phyloP scores from a whole-genome alignment of 2,329 filamentous ascomycete species.

The Sarocladium strictum region DNA sequence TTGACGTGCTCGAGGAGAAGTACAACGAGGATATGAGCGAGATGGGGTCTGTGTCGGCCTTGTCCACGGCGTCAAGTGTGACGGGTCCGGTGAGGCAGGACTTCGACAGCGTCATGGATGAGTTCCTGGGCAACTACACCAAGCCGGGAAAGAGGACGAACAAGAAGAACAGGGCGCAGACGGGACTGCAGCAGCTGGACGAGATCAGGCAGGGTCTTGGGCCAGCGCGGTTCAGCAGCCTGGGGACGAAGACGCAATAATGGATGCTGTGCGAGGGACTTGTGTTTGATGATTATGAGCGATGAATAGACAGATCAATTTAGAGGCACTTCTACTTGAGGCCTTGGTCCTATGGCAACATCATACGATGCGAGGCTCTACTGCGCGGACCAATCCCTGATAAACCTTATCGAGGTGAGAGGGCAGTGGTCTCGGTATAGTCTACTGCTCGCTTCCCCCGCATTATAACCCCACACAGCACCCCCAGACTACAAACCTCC shows the following conservation, averaged over 20 bases:
- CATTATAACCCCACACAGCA: not conserved
- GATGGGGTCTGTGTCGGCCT: conserved; percentile 51
- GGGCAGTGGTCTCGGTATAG: not conserved
- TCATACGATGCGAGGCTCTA: too few species aligned
- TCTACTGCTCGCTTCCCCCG: conserved; percentile 6
- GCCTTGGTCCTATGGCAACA: too few species aligned
- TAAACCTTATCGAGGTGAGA: not conserved
- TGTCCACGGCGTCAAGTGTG: conserved; percentile 61
- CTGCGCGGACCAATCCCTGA: not conserved
- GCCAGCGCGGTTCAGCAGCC: conserved; percentile 54
- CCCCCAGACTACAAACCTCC: not conserved
- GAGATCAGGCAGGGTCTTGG: conserved; percentile 79
- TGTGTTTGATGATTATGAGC: conserved; percentile 8
- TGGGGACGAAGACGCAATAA: not conserved
- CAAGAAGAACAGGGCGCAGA: conserved; percentile 75
- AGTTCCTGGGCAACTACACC: conserved; percentile 74
- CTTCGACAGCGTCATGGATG: conserved; percentile 87
- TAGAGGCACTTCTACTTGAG: not conserved
- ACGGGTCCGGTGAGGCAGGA: conserved; percentile 65
- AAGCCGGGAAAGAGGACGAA: conserved; percentile 67
- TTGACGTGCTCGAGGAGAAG: conserved; percentile 83
- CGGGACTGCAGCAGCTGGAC: conserved; percentile 82
- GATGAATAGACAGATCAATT: not conserved
- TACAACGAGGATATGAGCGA: conserved; percentile 51
- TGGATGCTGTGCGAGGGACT: not conserved